Evolutionary conservation across 805 yeast genomes (phyloP).

Genomic region (Pichia sporocuriosa): DNA sequence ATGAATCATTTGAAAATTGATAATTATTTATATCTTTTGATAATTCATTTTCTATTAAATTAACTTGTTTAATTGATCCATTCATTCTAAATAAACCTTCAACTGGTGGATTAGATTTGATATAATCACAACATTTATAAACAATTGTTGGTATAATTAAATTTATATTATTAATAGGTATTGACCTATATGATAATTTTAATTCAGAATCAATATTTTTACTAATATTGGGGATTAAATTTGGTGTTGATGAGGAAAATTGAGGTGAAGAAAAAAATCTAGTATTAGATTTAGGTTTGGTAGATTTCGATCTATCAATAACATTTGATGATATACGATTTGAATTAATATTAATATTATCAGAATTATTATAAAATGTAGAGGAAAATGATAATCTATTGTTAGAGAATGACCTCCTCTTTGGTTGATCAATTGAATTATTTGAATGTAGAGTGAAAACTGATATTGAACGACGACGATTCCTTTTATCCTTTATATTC

Average conservation of each 20-base stretch:
- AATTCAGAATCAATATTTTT: slow-evolving; percentile 20
- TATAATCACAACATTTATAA: slow-evolving; percentile 27
- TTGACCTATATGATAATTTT: slow-evolving; percentile 14
- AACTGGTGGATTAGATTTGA: slow-evolving; percentile 18
- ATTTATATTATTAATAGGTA: slow-evolving; percentile 7
- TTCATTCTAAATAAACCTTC: slow-evolving; percentile 35
- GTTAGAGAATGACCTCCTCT: slow-evolving; percentile 6
- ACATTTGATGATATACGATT: not conserved
- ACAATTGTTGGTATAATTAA: slow-evolving; percentile 26
- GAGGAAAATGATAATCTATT: slow-evolving; percentile 10
- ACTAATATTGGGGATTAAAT: slow-evolving; percentile 2
- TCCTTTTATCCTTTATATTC: not conserved
- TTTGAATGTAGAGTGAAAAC: slow-evolving; percentile 5
- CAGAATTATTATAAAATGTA: not conserved
- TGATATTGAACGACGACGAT: slow-evolving; percentile 9
- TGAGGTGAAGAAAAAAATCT: slow-evolving; percentile 10
- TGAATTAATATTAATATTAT: not conserved
- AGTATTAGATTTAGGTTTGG: not conserved
- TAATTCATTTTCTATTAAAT: slow-evolving; percentile 24
- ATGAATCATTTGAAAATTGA: slow-evolving; percentile 15
- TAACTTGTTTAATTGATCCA: slow-evolving; percentile 30
- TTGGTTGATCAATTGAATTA: slow-evolving; percentile 7
- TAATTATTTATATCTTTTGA: slow-evolving; percentile 18
- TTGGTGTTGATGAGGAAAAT: slow-evolving; percentile 11
- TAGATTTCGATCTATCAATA: not conserved